Base-by-base conservation (phyloP, 352 stramenopile species). In the Pythium diclinum region DNA sequence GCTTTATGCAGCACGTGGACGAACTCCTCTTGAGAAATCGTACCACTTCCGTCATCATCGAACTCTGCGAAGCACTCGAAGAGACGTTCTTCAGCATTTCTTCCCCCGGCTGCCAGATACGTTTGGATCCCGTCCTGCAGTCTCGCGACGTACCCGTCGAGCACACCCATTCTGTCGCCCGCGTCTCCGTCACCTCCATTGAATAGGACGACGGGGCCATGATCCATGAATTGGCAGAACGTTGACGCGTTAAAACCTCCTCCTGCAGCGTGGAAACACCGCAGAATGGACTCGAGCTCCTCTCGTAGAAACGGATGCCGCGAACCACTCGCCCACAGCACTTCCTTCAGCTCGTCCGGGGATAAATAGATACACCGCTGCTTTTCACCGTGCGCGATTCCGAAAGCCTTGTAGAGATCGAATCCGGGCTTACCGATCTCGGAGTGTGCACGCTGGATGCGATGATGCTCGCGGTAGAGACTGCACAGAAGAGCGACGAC, bases 251-350 rank as follows among this genome's bases (percentile, higher is more conserved):
- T 81, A 28, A 91, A 91, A 0, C 67, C 72, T 30, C 70, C 76
- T 17, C 56, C 46, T 19, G 67, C 63, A n/a, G 66, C 56, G 19
- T 79, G 68, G 55, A 90, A 91, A 46, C 81, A 90, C 21, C 60
- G 61, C 52, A 85, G 73, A 59, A 91, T 80, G 9, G 63, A 63
- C 56, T 91, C 73, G 10, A 90, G 63, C 36, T 89, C 83, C 59
- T 94, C 85, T 5, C 79, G 79, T 17, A 89, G 65, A 60, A 87
- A 93, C 7, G 85, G 83, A 42, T 91, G 79, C 0, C 76, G 79
- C 0, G 91, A 63, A 13, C 78, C 79, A 10, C 77, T 72, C 21
- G 73, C 64, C 85, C 85, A 94, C 51, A 94, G 44, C 32, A 89
- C 70, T 51, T 94, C 81, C 55, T 85, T 89, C 13, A 94, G 78